These are phyloP conservation scores for Gyrodon lividus DNA, from an alignment of 768 basidiomycete species.

Conservation along the genomic window DNA sequence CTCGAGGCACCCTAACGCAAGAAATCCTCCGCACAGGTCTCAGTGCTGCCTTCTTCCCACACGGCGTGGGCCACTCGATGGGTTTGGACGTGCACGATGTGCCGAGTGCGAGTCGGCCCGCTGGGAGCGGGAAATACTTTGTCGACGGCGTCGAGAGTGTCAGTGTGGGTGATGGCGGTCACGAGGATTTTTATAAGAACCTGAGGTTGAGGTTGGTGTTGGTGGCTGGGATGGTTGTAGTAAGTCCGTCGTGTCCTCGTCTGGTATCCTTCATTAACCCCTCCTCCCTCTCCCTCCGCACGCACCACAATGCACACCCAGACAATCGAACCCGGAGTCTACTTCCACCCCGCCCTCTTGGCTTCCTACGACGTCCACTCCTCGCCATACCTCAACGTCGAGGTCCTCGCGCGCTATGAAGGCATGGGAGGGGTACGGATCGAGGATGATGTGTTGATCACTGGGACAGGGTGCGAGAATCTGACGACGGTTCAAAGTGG, in stretches of 20 bases:
- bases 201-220: conserved; percentile 76
- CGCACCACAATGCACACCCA: conserved; percentile 28
- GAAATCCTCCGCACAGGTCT: conserved; percentile 75
- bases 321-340: conserved; percentile 91
- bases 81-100: conserved; percentile 96
- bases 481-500: conserved; percentile 84
- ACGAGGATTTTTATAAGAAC: conserved; percentile 74
- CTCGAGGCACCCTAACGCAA: conserved; percentile 25
- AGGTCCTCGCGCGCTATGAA: conserved; percentile 50
- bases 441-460: conserved; percentile 88
- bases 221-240: conserved; percentile 80
- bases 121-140: conserved; percentile 44
- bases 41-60: conserved; percentile 89
- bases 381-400: conserved; percentile 43
- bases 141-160: conserved; percentile 79
- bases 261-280: neutral
- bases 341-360: conserved; percentile 82
- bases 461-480: conserved; percentile 72
- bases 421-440: conserved; percentile 89
- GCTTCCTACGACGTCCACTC: conserved; percentile 58
- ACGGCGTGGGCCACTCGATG: conserved; percentile 87
- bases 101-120: conserved; percentile 77
- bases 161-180: conserved; percentile 57
- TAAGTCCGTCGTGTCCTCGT: conserved; percentile 39
- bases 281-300: neutral